These are phyloP conservation scores for Garcia nutans DNA, from an alignment of 345 rosid genomes.

Conservation along the genomic window DNA sequence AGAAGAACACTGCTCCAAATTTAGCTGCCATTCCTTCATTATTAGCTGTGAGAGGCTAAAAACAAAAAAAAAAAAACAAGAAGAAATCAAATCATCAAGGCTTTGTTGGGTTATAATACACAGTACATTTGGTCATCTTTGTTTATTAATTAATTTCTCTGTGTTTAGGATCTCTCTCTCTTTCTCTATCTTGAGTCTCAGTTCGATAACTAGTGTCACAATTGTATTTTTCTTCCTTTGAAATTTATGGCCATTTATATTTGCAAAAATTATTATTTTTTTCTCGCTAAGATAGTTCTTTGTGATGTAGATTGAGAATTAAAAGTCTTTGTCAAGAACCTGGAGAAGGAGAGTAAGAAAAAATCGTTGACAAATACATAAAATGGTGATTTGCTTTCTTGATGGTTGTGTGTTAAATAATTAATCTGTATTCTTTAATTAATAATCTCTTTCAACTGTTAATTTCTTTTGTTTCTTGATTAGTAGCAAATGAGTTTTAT, in stretches of 20 bases:
- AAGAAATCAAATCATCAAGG: neutral
- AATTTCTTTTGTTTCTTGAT: neutral
- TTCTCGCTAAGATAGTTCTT: neutral
- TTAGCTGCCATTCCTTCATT: constrained; percentile 71
- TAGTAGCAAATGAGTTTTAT: neutral
- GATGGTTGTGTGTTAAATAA: neutral
- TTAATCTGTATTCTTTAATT: constrained; percentile 2
- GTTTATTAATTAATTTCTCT: constrained; percentile 4
- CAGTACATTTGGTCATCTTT: constrained; percentile 22
- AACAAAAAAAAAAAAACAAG: neutral
- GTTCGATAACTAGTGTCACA: neutral
- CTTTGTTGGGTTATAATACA: neutral
- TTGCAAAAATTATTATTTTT: neutral
- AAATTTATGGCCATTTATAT: neutral
- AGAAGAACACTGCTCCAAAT: constrained; percentile 44
- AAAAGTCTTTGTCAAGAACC: neutral
- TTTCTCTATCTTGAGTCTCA: neutral
- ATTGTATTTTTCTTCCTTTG: neutral
- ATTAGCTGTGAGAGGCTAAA: constrained; percentile 52
- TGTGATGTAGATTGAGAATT: neutral
- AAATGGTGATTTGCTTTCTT: constrained; percentile 3
- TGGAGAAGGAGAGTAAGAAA: neutral
- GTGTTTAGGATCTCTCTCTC: neutral
- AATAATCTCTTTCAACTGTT: neutral
- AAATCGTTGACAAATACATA: neutral